Base-by-base conservation (phyloP, 768 basidiomycete species). In the Lentinus brumalis region DNA sequence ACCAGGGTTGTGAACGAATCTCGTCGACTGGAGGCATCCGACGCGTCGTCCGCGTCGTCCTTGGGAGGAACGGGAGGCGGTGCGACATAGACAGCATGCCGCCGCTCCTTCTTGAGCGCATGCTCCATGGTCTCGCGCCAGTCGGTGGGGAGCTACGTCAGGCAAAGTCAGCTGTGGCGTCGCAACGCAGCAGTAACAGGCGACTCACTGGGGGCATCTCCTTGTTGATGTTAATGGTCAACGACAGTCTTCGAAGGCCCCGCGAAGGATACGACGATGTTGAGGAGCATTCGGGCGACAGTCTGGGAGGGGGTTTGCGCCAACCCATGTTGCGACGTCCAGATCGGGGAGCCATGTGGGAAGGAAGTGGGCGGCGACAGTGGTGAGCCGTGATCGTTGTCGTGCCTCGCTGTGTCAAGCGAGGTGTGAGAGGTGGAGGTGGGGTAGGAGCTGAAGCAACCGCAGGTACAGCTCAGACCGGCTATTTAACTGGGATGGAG, bases 221-320 rank as follows among this genome's bases (percentile, higher is more conserved):
- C 52, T 67, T 66, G 57, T 63, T 56, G 21, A 64, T 29, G 49
- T 71, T 75, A 18, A 59, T 35, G 35, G 35, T 40, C 12, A 62
- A 42, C 38, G 64, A 66, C 10, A 62, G 58, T 12, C 60, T 53
- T 52, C 38, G 60, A 61, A 38, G 31, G 46, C 57, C 10, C 18
- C 59, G 46, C 29, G 59, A 44, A 15, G 56, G 57, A 21, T 41
- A 46, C 5, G 26, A 72, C 69, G 9, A 71, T 72, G 35, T 32
- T 39, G 80, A 73, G 50, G 85, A 83, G 5, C 87, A 84, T 12
- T 88, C 87, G 38, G 88, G 88, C 46, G 87, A 78, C 73, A 84
- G 89, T 54, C 74, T 73, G 3, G 89, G 89, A 42, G 83, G 87
- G 35, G 89, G 89, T 70, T 91, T 91, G 55, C 88, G 79, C 71